These are phyloP conservation scores for Juglanconis sp. DNA, from an alignment of 2,329 filamentous ascomycete species.

Conservation along the genomic window DNA sequence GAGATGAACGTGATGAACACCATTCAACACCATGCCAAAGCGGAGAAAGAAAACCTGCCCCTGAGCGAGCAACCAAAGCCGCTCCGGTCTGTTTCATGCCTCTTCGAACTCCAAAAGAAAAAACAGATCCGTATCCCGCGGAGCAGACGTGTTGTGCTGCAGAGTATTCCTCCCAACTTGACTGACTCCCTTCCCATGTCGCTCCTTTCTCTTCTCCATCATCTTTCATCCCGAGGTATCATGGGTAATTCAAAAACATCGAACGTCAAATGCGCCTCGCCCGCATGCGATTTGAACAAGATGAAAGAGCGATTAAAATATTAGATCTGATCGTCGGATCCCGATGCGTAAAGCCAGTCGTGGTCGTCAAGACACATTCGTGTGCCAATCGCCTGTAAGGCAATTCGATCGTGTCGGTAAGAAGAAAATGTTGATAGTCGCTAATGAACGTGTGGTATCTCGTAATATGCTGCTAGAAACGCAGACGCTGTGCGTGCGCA, in stretches of 20 bases:
- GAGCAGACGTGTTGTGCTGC: neutral
- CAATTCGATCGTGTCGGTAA: neutral
- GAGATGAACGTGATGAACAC: neutral
- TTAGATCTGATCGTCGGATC: constrained; percentile 6
- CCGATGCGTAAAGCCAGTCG: constrained; percentile 3
- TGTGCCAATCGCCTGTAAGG: neutral
- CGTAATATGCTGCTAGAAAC: neutral
- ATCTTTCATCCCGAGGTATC: constrained; percentile 9
- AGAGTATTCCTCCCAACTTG: neutral
- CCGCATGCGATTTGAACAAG: constrained; percentile 2
- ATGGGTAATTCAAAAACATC: constrained; percentile 9
- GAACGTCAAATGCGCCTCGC: constrained; percentile 6
- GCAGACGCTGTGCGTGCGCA: neutral
- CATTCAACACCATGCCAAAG: neutral
- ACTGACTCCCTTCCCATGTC: neutral
- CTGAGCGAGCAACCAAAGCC: neutral
- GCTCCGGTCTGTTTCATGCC: neutral
- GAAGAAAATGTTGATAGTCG: neutral
- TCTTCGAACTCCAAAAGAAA: neutral
- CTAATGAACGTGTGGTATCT: constrained; percentile 7
- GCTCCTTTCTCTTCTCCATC: neutral
- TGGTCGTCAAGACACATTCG: neutral
- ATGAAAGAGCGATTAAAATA: constrained; percentile 13
- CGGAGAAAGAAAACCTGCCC: neutral
- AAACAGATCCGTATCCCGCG: neutral